These are phyloP conservation scores for Globisporangium megalacanthum DNA, from an alignment of 352 stramenopile genomes.

Conservation along the genomic window DNA sequence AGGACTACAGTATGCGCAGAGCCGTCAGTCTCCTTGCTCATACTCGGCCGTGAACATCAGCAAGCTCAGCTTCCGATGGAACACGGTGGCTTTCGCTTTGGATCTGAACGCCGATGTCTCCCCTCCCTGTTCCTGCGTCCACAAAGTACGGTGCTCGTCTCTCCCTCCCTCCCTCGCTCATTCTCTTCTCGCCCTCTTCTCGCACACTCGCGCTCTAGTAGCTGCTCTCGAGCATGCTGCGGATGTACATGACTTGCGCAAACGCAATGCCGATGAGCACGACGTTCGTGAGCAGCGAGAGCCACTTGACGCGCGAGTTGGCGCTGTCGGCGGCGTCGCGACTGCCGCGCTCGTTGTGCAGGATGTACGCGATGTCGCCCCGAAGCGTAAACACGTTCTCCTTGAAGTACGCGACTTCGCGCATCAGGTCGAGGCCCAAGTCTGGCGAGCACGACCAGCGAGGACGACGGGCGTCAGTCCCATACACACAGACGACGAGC, in stretches of 20 bases:
- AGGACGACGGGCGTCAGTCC: background rate
- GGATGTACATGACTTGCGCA: constrained; percentile 81
- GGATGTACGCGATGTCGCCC: constrained; percentile 78
- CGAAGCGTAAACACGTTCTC: constrained; percentile 70
- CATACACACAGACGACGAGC: background rate
- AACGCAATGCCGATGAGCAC: constrained; percentile 74
- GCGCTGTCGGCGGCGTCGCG: constrained; percentile 72
- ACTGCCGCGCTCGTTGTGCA: constrained; percentile 67
- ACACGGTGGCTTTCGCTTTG: too few species aligned
- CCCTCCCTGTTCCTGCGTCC: background rate
- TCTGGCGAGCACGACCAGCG: constrained; percentile 20
- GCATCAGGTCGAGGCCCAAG: constrained; percentile 76
- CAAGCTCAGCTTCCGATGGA: too few species aligned
- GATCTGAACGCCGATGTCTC: background rate
- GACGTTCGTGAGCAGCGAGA: constrained; percentile 73
- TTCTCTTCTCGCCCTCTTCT: background rate
- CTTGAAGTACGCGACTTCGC: constrained; percentile 74
- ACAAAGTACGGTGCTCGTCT: background rate
- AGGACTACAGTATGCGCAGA: background rate
- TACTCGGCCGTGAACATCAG: too few species aligned
- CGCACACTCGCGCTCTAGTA: constrained; percentile 33
- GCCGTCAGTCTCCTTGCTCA: background rate
- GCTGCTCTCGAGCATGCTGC: constrained; percentile 67
- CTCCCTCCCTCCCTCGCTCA: background rate
- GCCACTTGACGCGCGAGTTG: constrained; percentile 80